Evolutionary conservation across 2,329 filamentous ascomycete species (phyloP).

Genomic region (Gaeumannomyces tritici): DNA sequence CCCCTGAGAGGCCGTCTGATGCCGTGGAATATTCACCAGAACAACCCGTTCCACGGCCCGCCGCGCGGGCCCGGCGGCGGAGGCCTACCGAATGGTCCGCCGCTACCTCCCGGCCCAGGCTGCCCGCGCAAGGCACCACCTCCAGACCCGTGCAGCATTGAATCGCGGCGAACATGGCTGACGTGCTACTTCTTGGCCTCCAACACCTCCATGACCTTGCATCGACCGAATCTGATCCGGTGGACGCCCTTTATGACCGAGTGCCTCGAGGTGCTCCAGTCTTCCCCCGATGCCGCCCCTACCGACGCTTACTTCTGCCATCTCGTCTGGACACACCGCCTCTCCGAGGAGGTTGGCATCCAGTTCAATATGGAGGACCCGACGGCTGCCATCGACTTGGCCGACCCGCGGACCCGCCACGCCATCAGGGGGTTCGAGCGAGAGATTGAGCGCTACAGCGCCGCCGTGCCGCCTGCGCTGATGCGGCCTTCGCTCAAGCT

Average conservation of each 20-base stretch:
- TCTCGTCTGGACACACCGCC: constrained; percentile 47
- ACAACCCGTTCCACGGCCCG: neutral
- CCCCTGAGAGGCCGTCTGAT: constrained; percentile 19
- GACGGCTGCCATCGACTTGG: constrained; percentile 40
- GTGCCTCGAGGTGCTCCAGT: constrained; percentile 44
- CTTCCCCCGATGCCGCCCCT: constrained; percentile 42
- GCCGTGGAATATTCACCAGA: constrained; percentile 9
- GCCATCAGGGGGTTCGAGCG: constrained; percentile 55
- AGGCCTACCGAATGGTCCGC: constrained; percentile 10
- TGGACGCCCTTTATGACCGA: constrained; percentile 54
- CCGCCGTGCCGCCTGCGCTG: constrained; percentile 39
- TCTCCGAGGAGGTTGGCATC: constrained; percentile 59
- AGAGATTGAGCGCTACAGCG: constrained; percentile 51
- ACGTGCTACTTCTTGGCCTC: constrained; percentile 49
- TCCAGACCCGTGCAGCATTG: constrained; percentile 43
- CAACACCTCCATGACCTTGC: constrained; percentile 52
- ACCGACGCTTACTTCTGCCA: constrained; percentile 50
- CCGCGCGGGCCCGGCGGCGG: neutral
- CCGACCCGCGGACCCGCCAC: constrained; percentile 54
- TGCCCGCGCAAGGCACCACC: constrained; percentile 15
- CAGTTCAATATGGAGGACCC: constrained; percentile 62
- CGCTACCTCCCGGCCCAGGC: neutral
- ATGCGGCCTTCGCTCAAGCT: constrained; percentile 50
- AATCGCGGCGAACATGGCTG: constrained; percentile 48
- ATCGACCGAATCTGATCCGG: constrained; percentile 49